Evolutionary conservation across 305 asterid genomes (phyloP).

Genomic region (Stenogyne calaminthoides): DNA sequence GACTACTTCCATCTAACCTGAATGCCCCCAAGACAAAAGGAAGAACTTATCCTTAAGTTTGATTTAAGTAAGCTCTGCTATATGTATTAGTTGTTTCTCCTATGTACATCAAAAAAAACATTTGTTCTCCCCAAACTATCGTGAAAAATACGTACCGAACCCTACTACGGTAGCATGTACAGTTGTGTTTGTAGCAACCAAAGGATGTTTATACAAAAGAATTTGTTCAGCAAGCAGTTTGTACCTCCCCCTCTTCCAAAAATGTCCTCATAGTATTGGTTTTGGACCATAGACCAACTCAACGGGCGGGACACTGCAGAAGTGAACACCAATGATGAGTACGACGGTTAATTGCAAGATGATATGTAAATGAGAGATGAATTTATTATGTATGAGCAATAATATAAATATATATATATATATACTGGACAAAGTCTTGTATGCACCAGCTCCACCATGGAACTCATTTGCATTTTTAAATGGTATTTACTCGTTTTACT

Average conservation of each 20-base stretch:
- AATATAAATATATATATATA: too few species aligned
- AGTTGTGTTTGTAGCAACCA: too few species aligned
- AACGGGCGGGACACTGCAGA: conserved; percentile 42
- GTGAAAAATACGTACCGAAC: too few species aligned
- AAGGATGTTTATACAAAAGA: too few species aligned
- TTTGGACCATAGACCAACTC: conserved; percentile 38
- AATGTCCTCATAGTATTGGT: conserved; percentile 41
- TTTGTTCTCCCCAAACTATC: background rate
- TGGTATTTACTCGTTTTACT: too few species aligned
- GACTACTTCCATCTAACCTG: background rate
- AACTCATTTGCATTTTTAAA: too few species aligned
- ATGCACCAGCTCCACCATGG: too few species aligned
- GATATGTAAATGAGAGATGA: background rate
- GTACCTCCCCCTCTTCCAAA: background rate
- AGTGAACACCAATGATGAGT: conserved; percentile 5
- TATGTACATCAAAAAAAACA: background rate
- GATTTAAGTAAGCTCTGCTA: background rate
- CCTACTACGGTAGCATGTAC: too few species aligned
- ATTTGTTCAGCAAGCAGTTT: too few species aligned
- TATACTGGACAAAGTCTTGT: too few species aligned
- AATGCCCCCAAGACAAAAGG: background rate
- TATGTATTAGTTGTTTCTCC: background rate
- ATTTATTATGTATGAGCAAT: background rate
- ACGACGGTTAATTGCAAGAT: background rate
- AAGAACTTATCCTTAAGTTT: background rate